phyloP scores from a whole-genome alignment of 495 filamentous ascomycete genomes.

The Ascodesmis nigricans region DNA sequence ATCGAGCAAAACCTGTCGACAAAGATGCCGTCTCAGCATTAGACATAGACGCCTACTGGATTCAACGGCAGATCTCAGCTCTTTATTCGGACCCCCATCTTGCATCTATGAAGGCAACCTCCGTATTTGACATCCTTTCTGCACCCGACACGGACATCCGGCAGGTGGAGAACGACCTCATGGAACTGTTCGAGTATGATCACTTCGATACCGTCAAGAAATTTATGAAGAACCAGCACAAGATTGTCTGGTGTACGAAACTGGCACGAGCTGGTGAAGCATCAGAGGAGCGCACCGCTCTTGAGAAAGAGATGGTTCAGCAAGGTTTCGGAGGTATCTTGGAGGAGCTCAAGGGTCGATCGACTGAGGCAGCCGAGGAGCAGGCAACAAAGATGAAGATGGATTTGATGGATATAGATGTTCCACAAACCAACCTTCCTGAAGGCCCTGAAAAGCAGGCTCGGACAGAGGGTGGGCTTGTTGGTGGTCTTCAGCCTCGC shows the following conservation, averaged over 20 bases:
- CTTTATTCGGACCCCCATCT: constrained; percentile 77
- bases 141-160: constrained; percentile 65
- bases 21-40: constrained; percentile 50
- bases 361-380: constrained; percentile 31
- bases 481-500: constrained; percentile 70
- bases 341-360: constrained; percentile 53
- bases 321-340: constrained; percentile 71
- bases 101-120: constrained; percentile 67
- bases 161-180: constrained; percentile 93
- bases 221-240: constrained; percentile 76
- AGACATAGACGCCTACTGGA: constrained; percentile 93
- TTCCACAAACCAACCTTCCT: constrained; percentile 29
- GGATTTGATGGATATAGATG: constrained; percentile 76
- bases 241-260: constrained; percentile 84
- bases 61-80: constrained; percentile 74
- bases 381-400: constrained; percentile 57
- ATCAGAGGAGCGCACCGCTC: constrained; percentile 46
- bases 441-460: constrained; percentile 26
- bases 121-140: constrained; percentile 59
- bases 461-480: constrained; percentile 41
- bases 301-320: constrained; percentile 76
- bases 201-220: constrained; percentile 81
- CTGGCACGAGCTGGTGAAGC: constrained; percentile 69
- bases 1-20: constrained; percentile 26
- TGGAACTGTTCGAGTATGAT: constrained; percentile 95